Base-by-base conservation (phyloP, 1,284 basidiomycete species). In the Psilocybe mexicana region DNA sequence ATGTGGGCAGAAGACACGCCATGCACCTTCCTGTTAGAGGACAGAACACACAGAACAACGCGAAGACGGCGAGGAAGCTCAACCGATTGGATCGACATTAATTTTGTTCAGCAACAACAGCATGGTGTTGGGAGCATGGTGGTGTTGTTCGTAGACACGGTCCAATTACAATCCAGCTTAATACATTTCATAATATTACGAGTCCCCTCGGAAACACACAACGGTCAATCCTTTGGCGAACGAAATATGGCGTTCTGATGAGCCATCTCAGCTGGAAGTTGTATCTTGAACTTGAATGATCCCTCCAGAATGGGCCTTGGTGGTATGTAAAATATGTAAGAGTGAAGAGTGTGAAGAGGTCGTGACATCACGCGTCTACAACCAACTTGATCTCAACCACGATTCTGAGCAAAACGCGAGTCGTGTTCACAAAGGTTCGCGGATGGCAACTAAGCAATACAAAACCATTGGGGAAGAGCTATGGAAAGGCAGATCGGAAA, bases 401-500 rank as follows among this genome's bases (percentile, higher is more conserved):
- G 28, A 52, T 33, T 33, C 57, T 40, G 50, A 38, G 30, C 8
- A 54, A 46, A 40, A 54, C 49, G 24, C 38, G 25, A n/a, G n/a
- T 52, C 43, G 36, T 38, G 2, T 26, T 36, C 18, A 44, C 33
- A 14, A 28, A 11, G 24, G 30, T n/a, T 51, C 46, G n/a, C 28
- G 50, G 50, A 84, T 90, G 88, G 82, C 88, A 52, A 85, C 86
- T 43, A 92, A 92, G 69, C 90, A 93, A 67, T 90, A 90, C 76
- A 92, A 93, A 71, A 82, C 80, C 63, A 85, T 92, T 61, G 90
- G 91, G 46, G 94, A 96, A 68, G 94, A 96, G 69, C 83, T 94
- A 38, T 96, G 94, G 94, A 96, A 95, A 72, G 79, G 85, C 14
- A 82, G 92, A 54, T 85, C 93, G 3, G 94, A 96, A 74, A 96